Evolutionary conservation across 1,284 basidiomycete species (phyloP).

Genomic region (Trametes hirsuta): DNA sequence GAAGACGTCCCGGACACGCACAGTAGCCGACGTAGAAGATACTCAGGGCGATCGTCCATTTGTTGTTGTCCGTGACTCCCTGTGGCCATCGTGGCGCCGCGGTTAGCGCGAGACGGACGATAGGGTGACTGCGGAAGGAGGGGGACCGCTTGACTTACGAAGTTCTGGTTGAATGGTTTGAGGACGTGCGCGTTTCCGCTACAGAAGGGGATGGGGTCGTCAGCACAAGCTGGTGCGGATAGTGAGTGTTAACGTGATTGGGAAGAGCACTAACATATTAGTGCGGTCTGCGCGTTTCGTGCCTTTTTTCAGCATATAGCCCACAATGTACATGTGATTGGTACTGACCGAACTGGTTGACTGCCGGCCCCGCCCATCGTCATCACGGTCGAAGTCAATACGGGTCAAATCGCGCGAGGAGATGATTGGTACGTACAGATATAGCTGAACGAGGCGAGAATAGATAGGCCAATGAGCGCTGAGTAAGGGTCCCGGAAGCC

Average conservation of each 20-base stretch:
- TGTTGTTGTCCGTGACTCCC: conserved; percentile 54
- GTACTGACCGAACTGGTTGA: conserved; percentile 56
- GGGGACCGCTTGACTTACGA: conserved; percentile 36
- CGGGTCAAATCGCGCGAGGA: no score
- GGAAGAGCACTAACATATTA: conserved; percentile 45
- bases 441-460: conserved; percentile 38
- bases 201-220: not conserved
- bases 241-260: not conserved
- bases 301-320: not conserved
- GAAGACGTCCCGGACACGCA: conserved; percentile 27
- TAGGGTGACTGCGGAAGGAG: not conserved
- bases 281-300: conserved; percentile 46
- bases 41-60: conserved; percentile 57
- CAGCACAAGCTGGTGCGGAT: not conserved
- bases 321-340: not conserved
- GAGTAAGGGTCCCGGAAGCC: not conserved
- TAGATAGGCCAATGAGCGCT: not conserved
- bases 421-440: conserved; percentile 42
- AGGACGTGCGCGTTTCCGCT: conserved; percentile 60
- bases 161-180: conserved; percentile 54
- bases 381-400: not conserved
- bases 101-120: not conserved
- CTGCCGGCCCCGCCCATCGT: conserved; percentile 29
- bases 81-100: conserved; percentile 17
- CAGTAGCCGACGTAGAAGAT: conserved; percentile 65